Conservation (phyloP, 2,329 filamentous ascomycete species). For the Monilinia laxa region DNA sequence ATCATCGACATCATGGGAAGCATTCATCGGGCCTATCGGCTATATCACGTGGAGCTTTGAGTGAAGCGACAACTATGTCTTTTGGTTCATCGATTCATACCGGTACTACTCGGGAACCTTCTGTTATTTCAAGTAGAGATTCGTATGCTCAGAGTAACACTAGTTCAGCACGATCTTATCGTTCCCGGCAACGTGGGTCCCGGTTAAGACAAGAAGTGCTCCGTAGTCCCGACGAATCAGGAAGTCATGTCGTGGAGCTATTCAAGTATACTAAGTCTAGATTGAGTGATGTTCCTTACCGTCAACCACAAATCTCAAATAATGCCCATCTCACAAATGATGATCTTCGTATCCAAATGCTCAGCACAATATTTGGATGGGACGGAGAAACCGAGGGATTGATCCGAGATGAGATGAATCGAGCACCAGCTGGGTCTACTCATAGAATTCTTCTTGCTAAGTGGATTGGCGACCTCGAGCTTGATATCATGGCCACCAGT, state of each 20-base stretch:
- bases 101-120: constrained; percentile 34
- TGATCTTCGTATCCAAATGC: constrained; percentile 84
- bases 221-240: constrained; percentile 72
- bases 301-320: constrained; percentile 60
- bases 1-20: constrained; percentile 37
- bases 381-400: constrained; percentile 78
- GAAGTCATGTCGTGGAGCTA: constrained; percentile 62
- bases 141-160: constrained; percentile 56
- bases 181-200: constrained; percentile 55
- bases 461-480: constrained; percentile 85
- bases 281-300: constrained; percentile 79
- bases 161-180: constrained; percentile 42
- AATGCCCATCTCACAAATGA: constrained; percentile 67
- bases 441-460: constrained; percentile 81
- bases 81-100: constrained; percentile 57
- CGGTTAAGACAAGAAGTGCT: constrained; percentile 77
- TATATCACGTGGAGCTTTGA: constrained; percentile 52
- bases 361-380: constrained; percentile 94
- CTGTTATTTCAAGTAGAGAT: constrained; percentile 45
- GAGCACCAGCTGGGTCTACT: constrained; percentile 71
- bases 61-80: constrained; percentile 68
- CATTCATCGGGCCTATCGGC: constrained; percentile 43
- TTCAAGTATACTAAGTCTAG: constrained; percentile 84
- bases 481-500: constrained; percentile 76
- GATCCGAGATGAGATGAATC: constrained; percentile 78